Percentiles rank a stretch among this genome's conserved stretches.
These are phyloP conservation scores for Globisporangium mamillatum DNA, from an alignment of 352 stramenopile genomes.

Conservation along the genomic window DNA sequence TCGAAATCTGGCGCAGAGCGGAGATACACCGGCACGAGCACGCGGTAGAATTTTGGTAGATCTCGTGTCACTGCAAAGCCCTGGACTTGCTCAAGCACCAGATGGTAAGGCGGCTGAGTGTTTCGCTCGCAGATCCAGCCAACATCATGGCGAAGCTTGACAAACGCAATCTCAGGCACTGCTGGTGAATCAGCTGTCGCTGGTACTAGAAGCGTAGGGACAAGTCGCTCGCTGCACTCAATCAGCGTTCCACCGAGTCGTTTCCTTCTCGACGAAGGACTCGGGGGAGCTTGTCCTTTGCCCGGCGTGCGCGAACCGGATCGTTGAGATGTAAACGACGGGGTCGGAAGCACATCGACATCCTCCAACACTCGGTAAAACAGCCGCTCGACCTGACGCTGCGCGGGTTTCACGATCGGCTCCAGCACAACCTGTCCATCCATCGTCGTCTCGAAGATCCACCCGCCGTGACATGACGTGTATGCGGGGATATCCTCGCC, in stretches of 20 bases:
- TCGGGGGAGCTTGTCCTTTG: slow-evolving; percentile 19
- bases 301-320: not conserved
- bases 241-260: slow-evolving; percentile 67
- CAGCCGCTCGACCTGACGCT: slow-evolving; percentile 67
- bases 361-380: slow-evolving; percentile 80
- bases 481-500: slow-evolving; percentile 16
- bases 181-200: not conserved
- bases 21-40: slow-evolving; percentile 62
- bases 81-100: slow-evolving; percentile 68
- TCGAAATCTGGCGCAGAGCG: slow-evolving; percentile 77
- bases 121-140: slow-evolving; percentile 78
- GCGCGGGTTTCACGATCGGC: slow-evolving; percentile 52
- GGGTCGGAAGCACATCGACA: slow-evolving; percentile 62
- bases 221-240: slow-evolving; percentile 78
- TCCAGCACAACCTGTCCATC: slow-evolving; percentile 77
- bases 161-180: slow-evolving; percentile 52
- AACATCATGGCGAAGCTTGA: slow-evolving; percentile 79
- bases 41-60: slow-evolving; percentile 73
- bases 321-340: slow-evolving; percentile 18
- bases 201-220: slow-evolving; percentile 27
- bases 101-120: slow-evolving; percentile 38
- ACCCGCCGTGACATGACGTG: slow-evolving; percentile 60
- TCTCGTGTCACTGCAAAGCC: slow-evolving; percentile 66
- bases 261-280: slow-evolving; percentile 44
- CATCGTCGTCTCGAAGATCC: slow-evolving; percentile 87